Base-by-base conservation (phyloP, 2,329 filamentous ascomycete species). In the Bisporella sp. region DNA sequence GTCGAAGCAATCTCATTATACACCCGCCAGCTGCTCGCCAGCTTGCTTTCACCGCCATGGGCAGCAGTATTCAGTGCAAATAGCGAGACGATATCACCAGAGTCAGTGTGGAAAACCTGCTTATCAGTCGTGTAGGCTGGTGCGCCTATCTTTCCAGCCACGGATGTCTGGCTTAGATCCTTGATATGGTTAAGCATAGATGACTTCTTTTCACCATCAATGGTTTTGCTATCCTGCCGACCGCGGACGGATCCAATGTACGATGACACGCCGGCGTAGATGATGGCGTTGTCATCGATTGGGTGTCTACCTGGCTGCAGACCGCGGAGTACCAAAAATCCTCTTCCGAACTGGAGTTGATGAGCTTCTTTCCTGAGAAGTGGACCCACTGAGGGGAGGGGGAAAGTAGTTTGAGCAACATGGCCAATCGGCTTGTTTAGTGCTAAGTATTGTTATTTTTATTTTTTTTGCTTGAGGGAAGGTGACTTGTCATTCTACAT, bases 111-210 rank as follows among this genome's bases (percentile, higher is more conserved):
- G 50, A 80, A 81, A 63, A 82, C 54, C 65, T 74, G 80, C 60
- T 80, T 81, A 50, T 83, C 79, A 0, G 75, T 69, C 0, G 78
- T 82, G 62, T 81, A 82, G 0, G 78, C 77, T 0, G 79, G 79
- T 1, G 74, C 73, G 2, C 79, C 78, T 45, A 84, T 82, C 3
- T 68, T 66, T 30, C 59, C 62, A 4, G 64, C 60, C 5, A 66
- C 64, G 7, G 63, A 56, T 2, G 68, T 60, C 8, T 63, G 61
- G 1, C 65, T 71, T 6, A 86, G 68, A 55, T 87, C 81, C 62
- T 80, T 85, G 66, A 86, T 80, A 54, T 86, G 82, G 3, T 73
- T 69, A 2, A 81, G 63, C 5, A 80, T 73, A 0, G 79, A 74
- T 42, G 79, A 76, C 1, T 73, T 73, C 0, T 69, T 67, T n/a